Percentiles rank a stretch among this genome's conserved stretches.
These are phyloP conservation scores for Podila horticola DNA, from an alignment of 192 early-diverging fungal genomes.

Conservation along the genomic window DNA sequence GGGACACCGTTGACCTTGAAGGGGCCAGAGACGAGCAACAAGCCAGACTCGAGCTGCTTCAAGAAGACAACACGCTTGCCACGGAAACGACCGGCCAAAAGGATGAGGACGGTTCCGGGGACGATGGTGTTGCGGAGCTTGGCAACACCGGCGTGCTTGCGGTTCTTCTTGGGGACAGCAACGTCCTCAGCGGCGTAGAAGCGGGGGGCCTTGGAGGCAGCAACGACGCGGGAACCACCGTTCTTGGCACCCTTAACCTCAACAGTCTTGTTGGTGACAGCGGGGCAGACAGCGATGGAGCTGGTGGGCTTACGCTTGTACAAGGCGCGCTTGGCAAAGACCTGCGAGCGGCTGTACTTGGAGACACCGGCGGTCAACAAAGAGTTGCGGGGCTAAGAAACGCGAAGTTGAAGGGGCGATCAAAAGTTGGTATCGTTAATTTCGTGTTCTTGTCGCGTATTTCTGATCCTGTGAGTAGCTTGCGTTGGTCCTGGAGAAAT, in stretches of 20 bases:
- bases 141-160: conserved; percentile 78
- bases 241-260: conserved; percentile 87
- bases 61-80: conserved; percentile 99
- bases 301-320: conserved; percentile 80
- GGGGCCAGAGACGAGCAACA: conserved; percentile 97
- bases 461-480: not conserved
- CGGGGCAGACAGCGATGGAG: conserved; percentile 64
- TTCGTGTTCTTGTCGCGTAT: not conserved
- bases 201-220: conserved; percentile 72
- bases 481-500: too few species aligned
- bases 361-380: conserved; percentile 86
- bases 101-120: conserved; percentile 93
- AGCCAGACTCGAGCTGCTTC: conserved; percentile 94
- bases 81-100: conserved; percentile 90
- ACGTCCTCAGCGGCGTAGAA: conserved; percentile 92
- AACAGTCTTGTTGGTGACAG: conserved; percentile 67
- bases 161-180: conserved; percentile 78
- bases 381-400: conserved; percentile 73
- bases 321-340: conserved; percentile 87
- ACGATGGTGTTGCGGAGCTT: conserved; percentile 92
- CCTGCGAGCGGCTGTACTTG: conserved; percentile 83
- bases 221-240: conserved; percentile 75
- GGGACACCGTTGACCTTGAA: conserved; percentile 99
- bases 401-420: not conserved
- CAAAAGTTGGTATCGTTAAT: not conserved